phyloP scores from a whole-genome alignment of 257 asterid species.

The Fraxinus anomala region DNA sequence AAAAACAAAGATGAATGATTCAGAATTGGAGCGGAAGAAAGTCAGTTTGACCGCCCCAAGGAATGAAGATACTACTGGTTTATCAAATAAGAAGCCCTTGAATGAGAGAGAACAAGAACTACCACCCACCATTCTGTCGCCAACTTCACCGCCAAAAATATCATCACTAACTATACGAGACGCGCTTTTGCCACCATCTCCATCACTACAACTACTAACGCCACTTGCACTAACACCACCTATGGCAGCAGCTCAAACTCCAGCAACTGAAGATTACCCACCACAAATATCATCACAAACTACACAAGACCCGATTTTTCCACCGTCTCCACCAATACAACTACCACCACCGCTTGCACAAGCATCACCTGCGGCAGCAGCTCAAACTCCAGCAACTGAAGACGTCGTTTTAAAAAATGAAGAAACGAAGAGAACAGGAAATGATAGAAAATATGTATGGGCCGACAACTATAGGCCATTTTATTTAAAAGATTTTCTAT shows the following conservation, averaged over 20 bases:
- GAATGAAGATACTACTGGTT: slow-evolving; percentile 22
- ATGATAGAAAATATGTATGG: slow-evolving; percentile 48
- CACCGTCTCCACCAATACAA: slow-evolving; percentile 8
- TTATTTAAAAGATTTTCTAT: slow-evolving; percentile 55
- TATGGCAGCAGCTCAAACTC: too few relatives aligned
- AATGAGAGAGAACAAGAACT: slow-evolving; percentile 65
- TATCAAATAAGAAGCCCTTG: slow-evolving; percentile 64
- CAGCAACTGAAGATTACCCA: not conserved
- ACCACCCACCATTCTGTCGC: slow-evolving; percentile 32
- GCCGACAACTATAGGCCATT: slow-evolving; percentile 66
- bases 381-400: slow-evolving; percentile 19
- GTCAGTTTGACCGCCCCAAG: slow-evolving; percentile 3
- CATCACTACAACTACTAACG: too few relatives aligned
- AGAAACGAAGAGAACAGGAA: slow-evolving; percentile 19
- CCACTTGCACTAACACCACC: too few relatives aligned
- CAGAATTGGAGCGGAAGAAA: slow-evolving; percentile 14
- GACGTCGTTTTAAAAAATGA: slow-evolving; percentile 18
- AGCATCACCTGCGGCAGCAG: slow-evolving; percentile 18
- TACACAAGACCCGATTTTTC: slow-evolving; percentile 4
- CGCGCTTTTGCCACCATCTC: too few relatives aligned
- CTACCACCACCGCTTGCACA: slow-evolving; percentile 27
- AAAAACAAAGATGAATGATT: slow-evolving; percentile 18
- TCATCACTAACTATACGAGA: too few relatives aligned
- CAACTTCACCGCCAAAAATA: not conserved
- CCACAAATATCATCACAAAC: slow-evolving; percentile 29